Base-by-base conservation (phyloP, 441 rosid genomes). In the Metrosideros polymorpha region DNA sequence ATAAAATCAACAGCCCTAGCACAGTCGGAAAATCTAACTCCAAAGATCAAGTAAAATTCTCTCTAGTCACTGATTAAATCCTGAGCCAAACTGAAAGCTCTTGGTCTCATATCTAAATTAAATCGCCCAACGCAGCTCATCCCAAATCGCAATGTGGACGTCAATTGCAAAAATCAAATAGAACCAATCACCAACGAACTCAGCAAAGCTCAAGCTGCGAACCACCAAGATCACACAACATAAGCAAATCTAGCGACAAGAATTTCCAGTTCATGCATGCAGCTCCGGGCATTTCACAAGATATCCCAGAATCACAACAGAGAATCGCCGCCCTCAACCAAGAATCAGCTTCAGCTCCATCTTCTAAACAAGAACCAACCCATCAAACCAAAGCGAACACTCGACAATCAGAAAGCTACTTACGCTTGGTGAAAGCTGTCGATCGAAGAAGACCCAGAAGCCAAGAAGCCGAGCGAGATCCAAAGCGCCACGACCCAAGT, bases 351-450 rank as follows among this genome's bases (percentile, higher is more conserved):
- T 12, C 45, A 52, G n/a, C 39, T 83, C 84, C 54, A 12, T 52
- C 61, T 50, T 9, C 43, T 10, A 83, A 32, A 50, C 45, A 83
- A 83, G 9, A 83, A 52, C 59, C 61, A 9, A 83, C 25, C 22
- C 27, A 83, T 29, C 57, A 52, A 83, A 50, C 84, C 42, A 82
- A 87, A 56, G 56, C n/a, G 30, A 85, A 51, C 54, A 57, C 4
- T 29, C 83, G 35, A 82, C 54, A 15, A 45, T 56, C 32, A 59
- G 45, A 85, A 83, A 86, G 59, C 83, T 84, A 94, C 98, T 93
- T 93, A 96, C 99, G 99, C 94, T 86, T 92, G 98, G 89, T 91
- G 96, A 88, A 94, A 91, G 86, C 90, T 87, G 56, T 94, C 96
- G 82, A 94, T 91, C 54, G 98, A 88, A 89, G 92, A 87, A 84